These are phyloP conservation scores for Aspergillus nanangensis DNA, from an alignment of 495 filamentous ascomycete genomes.

Conservation along the genomic window DNA sequence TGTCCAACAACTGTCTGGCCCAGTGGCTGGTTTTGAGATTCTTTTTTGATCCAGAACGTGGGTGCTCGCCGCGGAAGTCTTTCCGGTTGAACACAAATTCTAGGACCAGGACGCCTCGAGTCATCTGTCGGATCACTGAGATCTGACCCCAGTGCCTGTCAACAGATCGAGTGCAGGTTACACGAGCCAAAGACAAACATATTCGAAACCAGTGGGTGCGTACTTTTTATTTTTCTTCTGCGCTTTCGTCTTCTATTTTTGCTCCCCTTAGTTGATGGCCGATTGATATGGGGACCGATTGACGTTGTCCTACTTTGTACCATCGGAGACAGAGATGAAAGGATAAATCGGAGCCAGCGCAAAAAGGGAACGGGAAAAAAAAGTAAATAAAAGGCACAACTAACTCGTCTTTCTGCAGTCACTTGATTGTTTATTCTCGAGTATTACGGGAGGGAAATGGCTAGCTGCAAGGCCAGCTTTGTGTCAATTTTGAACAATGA, in stretches of 20 bases:
- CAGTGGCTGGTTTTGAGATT: not conserved
- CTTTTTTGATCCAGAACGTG: conserved; percentile 3
- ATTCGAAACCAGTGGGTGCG: conserved; percentile 33
- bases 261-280: not conserved
- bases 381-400: not conserved
- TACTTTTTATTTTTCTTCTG: conserved; percentile 16
- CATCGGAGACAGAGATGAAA: too few species aligned
- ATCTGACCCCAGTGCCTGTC: conserved; percentile 28
- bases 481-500: conserved; percentile 49
- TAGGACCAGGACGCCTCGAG: conserved; percentile 16
- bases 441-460: conserved; percentile 29
- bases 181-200: conserved; percentile 37
- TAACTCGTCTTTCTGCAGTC: not conserved
- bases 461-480: conserved; percentile 32
- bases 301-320: too few species aligned
- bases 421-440: too few species aligned
- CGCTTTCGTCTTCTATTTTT: conserved; percentile 4
- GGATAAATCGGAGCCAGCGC: conserved; percentile 6
- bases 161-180: conserved; percentile 28
- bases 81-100: conserved; percentile 2
- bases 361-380: conserved; percentile 6
- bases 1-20: not conserved
- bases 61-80: conserved; percentile 1
- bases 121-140: conserved; percentile 21
- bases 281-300: not conserved